These are phyloP conservation scores for Malassezia caprae DNA, from an alignment of 1,284 basidiomycete genomes.

Conservation along the genomic window DNA sequence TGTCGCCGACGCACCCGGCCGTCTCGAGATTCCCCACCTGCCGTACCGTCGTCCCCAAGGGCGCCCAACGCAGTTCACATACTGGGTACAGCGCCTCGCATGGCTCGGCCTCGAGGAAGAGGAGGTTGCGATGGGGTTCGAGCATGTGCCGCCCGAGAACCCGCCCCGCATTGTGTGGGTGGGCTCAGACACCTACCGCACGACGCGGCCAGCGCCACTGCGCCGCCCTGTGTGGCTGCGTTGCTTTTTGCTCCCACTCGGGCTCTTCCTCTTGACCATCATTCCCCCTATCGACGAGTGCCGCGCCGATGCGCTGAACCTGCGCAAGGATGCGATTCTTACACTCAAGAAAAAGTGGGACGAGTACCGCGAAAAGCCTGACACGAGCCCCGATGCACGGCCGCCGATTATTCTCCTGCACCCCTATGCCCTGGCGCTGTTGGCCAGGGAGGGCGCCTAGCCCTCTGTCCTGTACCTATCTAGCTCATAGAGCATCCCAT, in stretches of 20 bases:
- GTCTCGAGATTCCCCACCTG: conserved; percentile 9
- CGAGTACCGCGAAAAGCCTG: not conserved
- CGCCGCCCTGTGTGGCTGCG: not conserved
- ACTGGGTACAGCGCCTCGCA: conserved; percentile 11
- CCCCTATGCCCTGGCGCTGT: conserved; percentile 2
- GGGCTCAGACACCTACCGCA: not conserved
- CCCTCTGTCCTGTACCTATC: not conserved
- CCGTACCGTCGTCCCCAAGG: not conserved
- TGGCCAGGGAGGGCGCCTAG: not conserved
- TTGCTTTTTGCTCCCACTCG: not conserved
- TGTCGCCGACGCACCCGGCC: not conserved
- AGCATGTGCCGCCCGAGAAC: not conserved
- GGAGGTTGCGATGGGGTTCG: conserved; percentile 13
- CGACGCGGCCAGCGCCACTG: not conserved
- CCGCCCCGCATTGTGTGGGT: conserved; percentile 10
- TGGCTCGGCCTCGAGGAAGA: conserved; percentile 13
- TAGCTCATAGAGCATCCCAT: not conserved
- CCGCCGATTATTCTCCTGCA: conserved; percentile 7
- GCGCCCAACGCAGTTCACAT: not conserved
- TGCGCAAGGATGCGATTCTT: conserved; percentile 14
- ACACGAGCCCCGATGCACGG: not conserved
- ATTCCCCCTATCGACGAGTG: conserved; percentile 3
- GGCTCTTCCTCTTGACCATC: conserved; percentile 5
- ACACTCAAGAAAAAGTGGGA: conserved; percentile 12
- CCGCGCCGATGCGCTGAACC: conserved; percentile 6